These are phyloP conservation scores for Senna siamea DNA, from an alignment of 306 rosid genomes.

Conservation along the genomic window DNA sequence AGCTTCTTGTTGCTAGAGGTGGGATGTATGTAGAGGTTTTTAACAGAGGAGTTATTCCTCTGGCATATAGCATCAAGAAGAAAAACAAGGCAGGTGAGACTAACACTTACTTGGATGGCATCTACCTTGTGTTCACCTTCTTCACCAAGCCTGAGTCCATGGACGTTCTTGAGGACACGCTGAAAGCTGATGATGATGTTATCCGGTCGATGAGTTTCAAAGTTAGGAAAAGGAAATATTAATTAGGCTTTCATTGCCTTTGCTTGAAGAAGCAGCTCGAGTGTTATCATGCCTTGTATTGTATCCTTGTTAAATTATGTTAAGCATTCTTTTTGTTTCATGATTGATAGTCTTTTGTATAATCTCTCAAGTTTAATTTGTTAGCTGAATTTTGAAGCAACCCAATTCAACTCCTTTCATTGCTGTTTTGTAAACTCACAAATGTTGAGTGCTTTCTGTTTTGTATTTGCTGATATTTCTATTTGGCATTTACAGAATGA, in stretches of 20 bases:
- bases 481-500: too few species aligned
- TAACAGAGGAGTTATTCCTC: slow-evolving; percentile 88
- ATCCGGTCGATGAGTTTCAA: slow-evolving; percentile 72
- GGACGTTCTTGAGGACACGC: slow-evolving; percentile 52
- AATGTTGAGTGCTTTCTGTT: neutral
- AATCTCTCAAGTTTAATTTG: neutral
- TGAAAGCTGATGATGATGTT: slow-evolving; percentile 69
- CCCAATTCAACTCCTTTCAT: neutral
- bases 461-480: too few species aligned
- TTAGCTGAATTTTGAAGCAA: neutral
- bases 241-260: neutral
- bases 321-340: neutral
- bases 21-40: slow-evolving; percentile 96
- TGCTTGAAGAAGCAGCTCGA: neutral
- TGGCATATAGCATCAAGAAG: slow-evolving; percentile 75
- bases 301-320: too few species aligned
- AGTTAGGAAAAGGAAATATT: slow-evolving; percentile 76
- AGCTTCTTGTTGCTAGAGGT: slow-evolving; percentile 80
- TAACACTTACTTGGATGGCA: slow-evolving; percentile 83
- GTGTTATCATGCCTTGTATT: neutral
- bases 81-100: slow-evolving; percentile 59
- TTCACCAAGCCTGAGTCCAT: slow-evolving; percentile 81
- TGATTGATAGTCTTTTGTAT: too few species aligned
- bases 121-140: slow-evolving; percentile 86
- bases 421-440: too few species aligned